These are phyloP conservation scores for Micromonas pusilla DNA, from an alignment of 139 green algal species.

Conservation along the genomic window DNA sequence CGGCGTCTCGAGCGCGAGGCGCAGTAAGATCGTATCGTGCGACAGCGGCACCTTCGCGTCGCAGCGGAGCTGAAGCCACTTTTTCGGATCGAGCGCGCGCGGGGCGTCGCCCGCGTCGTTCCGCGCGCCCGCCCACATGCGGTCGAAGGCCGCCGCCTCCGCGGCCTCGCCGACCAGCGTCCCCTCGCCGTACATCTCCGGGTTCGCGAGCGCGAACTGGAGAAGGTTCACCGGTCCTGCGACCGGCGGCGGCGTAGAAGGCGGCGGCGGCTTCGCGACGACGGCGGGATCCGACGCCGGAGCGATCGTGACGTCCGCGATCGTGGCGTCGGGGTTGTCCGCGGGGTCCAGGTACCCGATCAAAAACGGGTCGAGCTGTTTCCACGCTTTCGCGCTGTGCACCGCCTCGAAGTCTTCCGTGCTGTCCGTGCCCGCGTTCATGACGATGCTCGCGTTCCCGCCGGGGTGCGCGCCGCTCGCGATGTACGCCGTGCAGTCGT, in stretches of 20 bases:
- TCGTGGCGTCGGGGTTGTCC: neutral
- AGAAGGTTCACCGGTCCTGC: neutral
- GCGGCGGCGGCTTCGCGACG: neutral
- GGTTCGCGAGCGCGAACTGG: neutral
- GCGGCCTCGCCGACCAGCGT: constrained; percentile 9
- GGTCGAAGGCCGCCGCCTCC: constrained; percentile 12
- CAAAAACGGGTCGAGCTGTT: constrained; percentile 25
- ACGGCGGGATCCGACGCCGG: neutral
- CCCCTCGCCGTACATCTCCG: constrained; percentile 9
- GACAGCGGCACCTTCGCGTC: constrained; percentile 62
- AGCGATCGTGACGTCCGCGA: neutral
- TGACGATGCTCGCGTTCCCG: constrained; percentile 45
- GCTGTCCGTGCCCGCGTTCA: constrained; percentile 47
- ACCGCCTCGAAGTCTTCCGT: constrained; percentile 56
- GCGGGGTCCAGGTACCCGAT: constrained; percentile 8
- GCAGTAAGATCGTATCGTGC: constrained; percentile 74
- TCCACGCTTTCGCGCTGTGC: constrained; percentile 39
- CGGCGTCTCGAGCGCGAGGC: constrained; percentile 71
- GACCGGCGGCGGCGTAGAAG: neutral
- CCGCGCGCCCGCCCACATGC: constrained; percentile 19
- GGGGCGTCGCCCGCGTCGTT: neutral
- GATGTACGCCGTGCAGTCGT: constrained; percentile 47
- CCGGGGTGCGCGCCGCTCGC: constrained; percentile 42
- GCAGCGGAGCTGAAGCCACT: constrained; percentile 32
- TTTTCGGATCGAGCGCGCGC: constrained; percentile 23